A percentile compares a stretch with the other conserved stretches of the same genome.
These are phyloP conservation scores for Excoecaria cochinchinensis DNA, from an alignment of 345 rosid genomes.

Conservation along the genomic window DNA sequence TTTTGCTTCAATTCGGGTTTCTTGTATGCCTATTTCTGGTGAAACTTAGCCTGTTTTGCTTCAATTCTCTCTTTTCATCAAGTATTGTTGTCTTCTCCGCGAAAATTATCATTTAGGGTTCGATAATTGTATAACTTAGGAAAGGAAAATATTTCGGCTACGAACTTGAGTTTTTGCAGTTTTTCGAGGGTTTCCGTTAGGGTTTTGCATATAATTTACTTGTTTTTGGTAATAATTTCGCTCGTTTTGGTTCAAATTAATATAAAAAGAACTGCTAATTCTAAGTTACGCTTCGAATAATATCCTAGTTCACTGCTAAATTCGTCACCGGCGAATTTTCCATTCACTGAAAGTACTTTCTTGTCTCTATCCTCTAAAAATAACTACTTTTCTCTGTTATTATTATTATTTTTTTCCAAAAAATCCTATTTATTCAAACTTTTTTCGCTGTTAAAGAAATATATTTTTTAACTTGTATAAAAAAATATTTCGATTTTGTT, in stretches of 20 bases:
- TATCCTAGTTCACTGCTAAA: background rate
- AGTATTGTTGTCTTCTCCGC: background rate
- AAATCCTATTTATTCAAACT: background rate
- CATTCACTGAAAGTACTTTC: conserved; percentile 19
- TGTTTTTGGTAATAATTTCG: background rate
- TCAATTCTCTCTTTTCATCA: background rate
- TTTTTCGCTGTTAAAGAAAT: conserved; percentile 11
- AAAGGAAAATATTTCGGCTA: background rate
- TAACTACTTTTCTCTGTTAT: conserved; percentile 7
- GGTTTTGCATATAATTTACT: background rate
- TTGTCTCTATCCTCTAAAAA: conserved; percentile 14
- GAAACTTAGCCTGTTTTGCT: background rate
- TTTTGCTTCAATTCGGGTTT: background rate
- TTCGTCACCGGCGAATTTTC: conserved; percentile 22
- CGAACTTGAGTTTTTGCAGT: background rate
- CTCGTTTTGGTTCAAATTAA: background rate
- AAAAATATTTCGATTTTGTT: background rate
- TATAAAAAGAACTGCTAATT: background rate
- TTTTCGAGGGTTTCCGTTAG: background rate
- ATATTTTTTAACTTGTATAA: background rate
- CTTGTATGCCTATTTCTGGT: too few relatives aligned
- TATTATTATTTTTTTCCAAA: background rate
- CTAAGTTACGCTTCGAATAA: background rate
- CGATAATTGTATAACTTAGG: background rate
- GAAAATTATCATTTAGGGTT: background rate